Base-by-base conservation (phyloP, 1,139 yeast species). In the Debaryomyces fabryi region DNA sequence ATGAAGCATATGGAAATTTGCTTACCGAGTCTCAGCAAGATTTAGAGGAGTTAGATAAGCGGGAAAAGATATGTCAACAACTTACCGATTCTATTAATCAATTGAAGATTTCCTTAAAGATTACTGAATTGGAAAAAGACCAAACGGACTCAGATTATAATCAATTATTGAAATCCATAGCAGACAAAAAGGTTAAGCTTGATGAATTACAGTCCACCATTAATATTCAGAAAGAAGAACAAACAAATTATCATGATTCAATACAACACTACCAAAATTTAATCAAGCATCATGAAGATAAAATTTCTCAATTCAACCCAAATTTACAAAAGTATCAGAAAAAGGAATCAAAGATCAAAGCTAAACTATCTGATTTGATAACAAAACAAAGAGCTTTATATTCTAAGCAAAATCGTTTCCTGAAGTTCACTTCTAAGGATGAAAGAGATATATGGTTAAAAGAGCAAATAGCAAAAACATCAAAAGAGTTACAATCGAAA, bases 401-500 rank as follows among this genome's bases (percentile, higher is more conserved):
- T 48, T 75, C 90, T 10, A 92, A 91, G 59, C 89, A 86, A 57
- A 90, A 87, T 40, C 79, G 93, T 48, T 81, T 81, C 54, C 78
- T 83, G 38, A 79, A 81, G 55, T 91, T 89, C 57, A 56, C 66
- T 1, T 67, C 78, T 9, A 76, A 78, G 52, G 61, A 68, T 4
- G 86, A 88, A 52, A 78, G 97, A 55, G 87, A 91, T 60, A 45
- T 54, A 1, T 88, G 96, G 95, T 72, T 92, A n/a, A 55, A 60
- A n/a, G 45, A 50, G 3, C 71, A 72, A 48, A 68, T 72, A 13
- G 49, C 61, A 3, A 53, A 49, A 4, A 47, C 65, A 10, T 59
- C 61, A 44, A 51, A 55, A 40, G 54, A 58, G 21, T 50, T 67
- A 1, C 52, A 54, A 20, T 41, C 53, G 1, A 68, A 68, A 49